Conservation (phyloP, 176 grass and related monocot species). For the Dendrocalamus sinicus region DNA sequence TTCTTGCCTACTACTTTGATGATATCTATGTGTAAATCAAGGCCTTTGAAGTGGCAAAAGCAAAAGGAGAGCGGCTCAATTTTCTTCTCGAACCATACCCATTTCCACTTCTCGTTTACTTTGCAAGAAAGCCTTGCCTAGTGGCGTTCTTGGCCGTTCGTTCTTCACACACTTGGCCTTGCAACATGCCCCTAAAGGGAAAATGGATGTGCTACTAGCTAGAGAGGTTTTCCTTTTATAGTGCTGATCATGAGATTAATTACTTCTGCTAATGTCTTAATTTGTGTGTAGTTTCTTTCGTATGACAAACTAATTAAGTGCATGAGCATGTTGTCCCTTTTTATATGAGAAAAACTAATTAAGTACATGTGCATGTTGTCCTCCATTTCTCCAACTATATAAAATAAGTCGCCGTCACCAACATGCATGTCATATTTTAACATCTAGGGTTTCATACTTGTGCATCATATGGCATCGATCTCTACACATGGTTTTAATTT, state of each 20-base stretch:
- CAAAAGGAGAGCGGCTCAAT: conserved; percentile 42
- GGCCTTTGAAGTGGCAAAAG: conserved; percentile 58
- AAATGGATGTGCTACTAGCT: conserved; percentile 29
- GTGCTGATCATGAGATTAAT: conserved; percentile 29
- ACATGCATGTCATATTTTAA: not conserved
- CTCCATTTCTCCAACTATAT: not conserved
- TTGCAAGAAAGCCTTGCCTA: conserved; percentile 34
- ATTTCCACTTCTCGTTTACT: conserved; percentile 44
- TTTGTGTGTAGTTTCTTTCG: not conserved
- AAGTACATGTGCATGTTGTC: not conserved
- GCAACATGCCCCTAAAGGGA: conserved; percentile 25
- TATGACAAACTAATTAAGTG: conserved; percentile 6
- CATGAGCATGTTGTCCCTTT: not conserved
- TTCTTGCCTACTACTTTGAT: conserved; percentile 43
- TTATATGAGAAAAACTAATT: not conserved
- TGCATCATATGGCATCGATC: not conserved
- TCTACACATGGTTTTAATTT: not conserved
- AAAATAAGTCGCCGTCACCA: not conserved
- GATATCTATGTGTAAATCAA: conserved; percentile 57
- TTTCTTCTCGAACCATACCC: conserved; percentile 37
- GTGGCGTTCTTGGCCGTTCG: conserved; percentile 25
- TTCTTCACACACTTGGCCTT: conserved; percentile 25
- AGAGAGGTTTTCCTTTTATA: conserved; percentile 10
- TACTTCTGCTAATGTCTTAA: not conserved
- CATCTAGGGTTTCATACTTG: not conserved